These are phyloP conservation scores for Fusarium annulatum DNA, from an alignment of 2,329 filamentous ascomycete genomes.

Conservation along the genomic window DNA sequence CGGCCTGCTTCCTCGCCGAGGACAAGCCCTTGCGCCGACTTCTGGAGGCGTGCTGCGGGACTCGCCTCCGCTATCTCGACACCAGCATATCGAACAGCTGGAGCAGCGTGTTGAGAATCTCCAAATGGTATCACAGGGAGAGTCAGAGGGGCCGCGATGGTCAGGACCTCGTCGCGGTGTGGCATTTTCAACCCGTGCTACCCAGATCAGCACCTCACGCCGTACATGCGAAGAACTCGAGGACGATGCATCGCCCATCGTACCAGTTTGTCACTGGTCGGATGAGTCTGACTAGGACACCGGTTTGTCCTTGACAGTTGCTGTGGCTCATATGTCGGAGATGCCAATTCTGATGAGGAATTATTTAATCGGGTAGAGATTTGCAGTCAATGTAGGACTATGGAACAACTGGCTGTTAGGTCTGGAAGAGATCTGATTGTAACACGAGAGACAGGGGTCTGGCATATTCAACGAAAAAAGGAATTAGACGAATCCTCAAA, in stretches of 20 bases:
- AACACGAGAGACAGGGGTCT: too few relatives aligned
- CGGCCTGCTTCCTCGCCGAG: rapidly evolving
- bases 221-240: too few relatives aligned
- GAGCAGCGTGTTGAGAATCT: neutral
- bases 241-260: rapidly evolving
- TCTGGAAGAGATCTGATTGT: too few relatives aligned
- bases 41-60: neutral
- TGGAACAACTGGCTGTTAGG: rapidly evolving
- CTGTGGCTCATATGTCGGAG: rapidly evolving
- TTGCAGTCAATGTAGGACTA: rapidly evolving
- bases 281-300: neutral
- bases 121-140: rapidly evolving
- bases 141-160: rapidly evolving
- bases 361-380: rapidly evolving
- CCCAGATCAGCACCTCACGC: too few relatives aligned
- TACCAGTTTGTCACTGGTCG: rapidly evolving
- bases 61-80: neutral
- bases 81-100: neutral
- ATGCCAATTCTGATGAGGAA: rapidly evolving
- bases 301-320: rapidly evolving
- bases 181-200: neutral
- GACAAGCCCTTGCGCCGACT: neutral
- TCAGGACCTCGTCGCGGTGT: rapidly evolving
- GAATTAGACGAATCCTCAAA: too few relatives aligned
- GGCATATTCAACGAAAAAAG: too few relatives aligned